phyloP scores from a whole-genome alignment of 768 basidiomycete species.

The Naganishia onofrii region DNA sequence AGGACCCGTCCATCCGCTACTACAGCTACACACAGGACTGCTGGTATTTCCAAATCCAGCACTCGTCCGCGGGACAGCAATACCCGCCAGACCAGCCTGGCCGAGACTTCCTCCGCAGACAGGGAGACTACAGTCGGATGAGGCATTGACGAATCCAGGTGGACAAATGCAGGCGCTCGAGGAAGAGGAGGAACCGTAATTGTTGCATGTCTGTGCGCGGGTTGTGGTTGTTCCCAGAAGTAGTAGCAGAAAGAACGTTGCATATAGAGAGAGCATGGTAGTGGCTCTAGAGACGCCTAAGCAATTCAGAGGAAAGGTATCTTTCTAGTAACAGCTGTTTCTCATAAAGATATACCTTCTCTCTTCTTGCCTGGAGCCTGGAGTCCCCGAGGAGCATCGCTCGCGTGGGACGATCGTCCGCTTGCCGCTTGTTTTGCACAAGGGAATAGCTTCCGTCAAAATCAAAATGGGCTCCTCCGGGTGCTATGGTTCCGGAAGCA shows the following conservation, averaged over 20 bases:
- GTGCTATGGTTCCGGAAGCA: too few species aligned
- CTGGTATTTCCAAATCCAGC: conserved; percentile 65
- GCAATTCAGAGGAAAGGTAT: neutral
- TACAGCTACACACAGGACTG: conserved; percentile 66
- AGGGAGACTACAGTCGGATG: conserved; percentile 60
- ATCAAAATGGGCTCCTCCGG: too few species aligned
- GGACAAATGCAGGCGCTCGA: conserved; percentile 59
- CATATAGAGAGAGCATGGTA: neutral
- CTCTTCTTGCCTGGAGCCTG: too few species aligned
- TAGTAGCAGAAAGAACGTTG: conserved; percentile 13
- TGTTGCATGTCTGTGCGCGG: conserved; percentile 18
- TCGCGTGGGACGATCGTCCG: too few species aligned
- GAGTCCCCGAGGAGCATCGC: too few species aligned
- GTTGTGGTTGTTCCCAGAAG: conserved; percentile 5
- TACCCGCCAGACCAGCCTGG: conserved; percentile 59
- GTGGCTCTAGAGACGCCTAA: neutral
- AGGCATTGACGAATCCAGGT: conserved; percentile 37
- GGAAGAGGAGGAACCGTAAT: conserved; percentile 19
- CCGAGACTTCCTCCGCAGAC: conserved; percentile 77
- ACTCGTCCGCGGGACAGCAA: conserved; percentile 54
- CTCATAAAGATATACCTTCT: too few species aligned
- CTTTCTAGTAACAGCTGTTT: neutral
- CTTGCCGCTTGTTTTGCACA: too few species aligned
- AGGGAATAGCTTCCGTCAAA: too few species aligned
- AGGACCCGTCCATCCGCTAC: conserved; percentile 69